phyloP scores from a whole-genome alignment of 768 basidiomycete genomes.

The Russula emetica region DNA sequence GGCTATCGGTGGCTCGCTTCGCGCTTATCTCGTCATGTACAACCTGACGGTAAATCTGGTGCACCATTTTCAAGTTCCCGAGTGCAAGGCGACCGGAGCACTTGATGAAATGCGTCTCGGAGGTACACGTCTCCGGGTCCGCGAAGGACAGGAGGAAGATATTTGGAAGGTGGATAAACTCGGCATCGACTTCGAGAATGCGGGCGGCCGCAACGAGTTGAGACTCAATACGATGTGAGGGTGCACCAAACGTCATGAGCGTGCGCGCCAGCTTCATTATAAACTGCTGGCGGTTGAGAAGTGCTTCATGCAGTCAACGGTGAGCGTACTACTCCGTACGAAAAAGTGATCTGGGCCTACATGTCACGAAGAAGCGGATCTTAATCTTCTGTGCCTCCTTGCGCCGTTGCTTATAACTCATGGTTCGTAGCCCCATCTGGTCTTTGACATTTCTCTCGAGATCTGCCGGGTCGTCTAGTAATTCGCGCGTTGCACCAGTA shows the following conservation, averaged over 20 bases:
- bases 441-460: conserved; percentile 46
- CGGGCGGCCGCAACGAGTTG: conserved; percentile 83
- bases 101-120: conserved; percentile 85
- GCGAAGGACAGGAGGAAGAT: conserved; percentile 83
- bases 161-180: conserved; percentile 78
- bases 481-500: conserved; percentile 48
- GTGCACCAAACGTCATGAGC: conserved; percentile 87
- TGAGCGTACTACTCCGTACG: background rate
- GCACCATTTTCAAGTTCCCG: conserved; percentile 78
- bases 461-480: conserved; percentile 53
- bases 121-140: conserved; percentile 77
- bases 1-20: conserved; percentile 57
- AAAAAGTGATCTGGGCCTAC: conserved; percentile 37
- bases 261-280: conserved; percentile 78
- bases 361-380: conserved; percentile 66
- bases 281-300: conserved; percentile 78
- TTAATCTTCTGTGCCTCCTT: conserved; percentile 57
- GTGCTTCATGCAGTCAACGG: conserved; percentile 44
- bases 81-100: conserved; percentile 69
- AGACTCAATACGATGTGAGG: conserved; percentile 87
- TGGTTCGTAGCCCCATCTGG: conserved; percentile 41
- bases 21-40: conserved; percentile 89
- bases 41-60: conserved; percentile 77
- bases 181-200: conserved; percentile 86
- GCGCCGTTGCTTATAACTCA: conserved; percentile 60